Percentiles rank a stretch among this genome's conserved stretches.
phyloP scores from a whole-genome alignment of 2,329 filamentous ascomycete species.

The Raffaelea albimanens region DNA sequence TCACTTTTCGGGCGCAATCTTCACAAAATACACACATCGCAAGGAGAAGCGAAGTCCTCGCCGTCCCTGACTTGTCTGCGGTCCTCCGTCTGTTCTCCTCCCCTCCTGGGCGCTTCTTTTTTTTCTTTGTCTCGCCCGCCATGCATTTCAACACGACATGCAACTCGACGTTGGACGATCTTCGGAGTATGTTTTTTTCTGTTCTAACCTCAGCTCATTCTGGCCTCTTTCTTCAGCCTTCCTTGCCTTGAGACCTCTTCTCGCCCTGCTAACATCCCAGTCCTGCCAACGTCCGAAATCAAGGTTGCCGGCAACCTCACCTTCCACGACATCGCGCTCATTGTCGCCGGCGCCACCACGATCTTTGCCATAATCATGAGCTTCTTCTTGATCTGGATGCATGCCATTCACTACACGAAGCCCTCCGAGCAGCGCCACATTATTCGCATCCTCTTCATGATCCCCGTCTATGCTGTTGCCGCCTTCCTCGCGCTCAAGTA shows the following conservation, averaged over 20 bases:
- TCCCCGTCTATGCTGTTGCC: constrained; percentile 69
- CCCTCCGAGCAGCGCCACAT: constrained; percentile 57
- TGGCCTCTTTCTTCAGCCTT: background rate
- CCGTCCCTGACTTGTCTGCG: too few species aligned
- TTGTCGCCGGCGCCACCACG: constrained; percentile 38
- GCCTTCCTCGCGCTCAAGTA: constrained; percentile 64
- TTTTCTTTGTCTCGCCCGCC: background rate
- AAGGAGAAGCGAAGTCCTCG: too few species aligned
- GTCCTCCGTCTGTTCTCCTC: too few species aligned
- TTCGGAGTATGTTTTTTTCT: constrained; percentile 27
- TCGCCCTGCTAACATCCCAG: constrained; percentile 18
- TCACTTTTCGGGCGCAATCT: too few species aligned
- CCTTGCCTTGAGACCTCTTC: background rate
- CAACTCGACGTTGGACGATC: constrained; percentile 33
- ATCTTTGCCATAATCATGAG: constrained; percentile 42
- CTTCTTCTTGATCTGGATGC: constrained; percentile 47
- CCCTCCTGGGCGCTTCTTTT: background rate
- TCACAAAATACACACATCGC: too few species aligned
- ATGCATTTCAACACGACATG: constrained; percentile 27
- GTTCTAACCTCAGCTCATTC: too few species aligned
- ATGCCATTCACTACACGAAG: constrained; percentile 52
- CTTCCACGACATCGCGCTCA: constrained; percentile 45
- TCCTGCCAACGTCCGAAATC: constrained; percentile 34
- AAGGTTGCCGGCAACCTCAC: constrained; percentile 37
- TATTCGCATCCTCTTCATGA: constrained; percentile 82